Base-by-base conservation (phyloP, 495 filamentous ascomycete species). In the Margaritispora aquatica region DNA sequence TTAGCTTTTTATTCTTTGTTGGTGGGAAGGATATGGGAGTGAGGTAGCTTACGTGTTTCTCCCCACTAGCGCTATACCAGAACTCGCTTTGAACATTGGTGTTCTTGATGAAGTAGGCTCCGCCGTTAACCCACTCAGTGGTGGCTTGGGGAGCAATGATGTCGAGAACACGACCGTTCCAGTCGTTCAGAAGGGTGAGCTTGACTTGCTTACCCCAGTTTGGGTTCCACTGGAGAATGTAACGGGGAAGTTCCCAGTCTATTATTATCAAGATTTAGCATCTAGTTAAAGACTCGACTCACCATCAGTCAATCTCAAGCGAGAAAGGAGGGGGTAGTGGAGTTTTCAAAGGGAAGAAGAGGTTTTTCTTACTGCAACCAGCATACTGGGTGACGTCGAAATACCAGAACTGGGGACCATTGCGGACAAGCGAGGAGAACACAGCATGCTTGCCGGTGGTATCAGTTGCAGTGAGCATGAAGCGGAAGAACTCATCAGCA, bases 401-500 rank as follows among this genome's bases (percentile, higher is more conserved):
- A 15, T 38, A 38, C 53, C 53, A 55, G 27, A 55, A 55, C 17
- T 55, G 29, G 15, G 53, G 53, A 7, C 53, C 53, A 4, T 55
- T 23, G n/a, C 53, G 53, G 23, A 36, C 31, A 36, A 55, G 53
- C 7, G 19, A 2, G 15, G 26, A 38, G 27, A 55, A 41, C 4
- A 41, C 7, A 20, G 17, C 29, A 13, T 51, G 15, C 9, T 55
- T 38, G 26, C 31, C 31, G 17, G 27, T 19, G 19, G 31, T 3
- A 21, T 41, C 31, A 3, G 26, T 55, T 27, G 26, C 17, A 1
- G 19, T 36, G 17, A n/a, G n/a, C 3, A 36, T 13, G 31, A 55
- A 55, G 53, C 53, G 53, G 31, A 20, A 55, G 19, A 55, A 55
- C 23, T 55, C 27, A 41, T 55, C 53, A 21, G 53, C 53, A 15